Base-by-base conservation (phyloP, 1,284 basidiomycete species). In the Waitea zeae region DNA sequence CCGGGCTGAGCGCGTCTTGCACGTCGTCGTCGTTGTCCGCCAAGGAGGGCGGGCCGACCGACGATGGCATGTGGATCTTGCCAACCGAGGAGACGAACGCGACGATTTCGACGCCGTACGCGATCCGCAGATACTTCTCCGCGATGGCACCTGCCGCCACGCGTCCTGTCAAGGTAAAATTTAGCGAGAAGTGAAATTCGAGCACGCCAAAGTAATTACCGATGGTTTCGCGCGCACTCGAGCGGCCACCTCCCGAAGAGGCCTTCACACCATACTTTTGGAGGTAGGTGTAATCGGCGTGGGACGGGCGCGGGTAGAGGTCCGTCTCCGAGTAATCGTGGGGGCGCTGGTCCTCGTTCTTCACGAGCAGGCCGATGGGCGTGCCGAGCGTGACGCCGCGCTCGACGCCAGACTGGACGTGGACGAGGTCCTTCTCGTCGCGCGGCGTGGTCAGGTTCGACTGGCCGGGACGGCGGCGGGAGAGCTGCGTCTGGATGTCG, bases 311-410 rank as follows among this genome's bases (percentile, higher is more conserved):
- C 27, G 95, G 95, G 63, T 89, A 98, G 38, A 90, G 64, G 53
- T 98, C 93, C 1, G 93, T 98, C 62, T 97, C 95, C 46, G 89
- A 81, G 61, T 99, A 99, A 58, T 99, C 95, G 52, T 97, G 82
- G 14, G 95, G 95, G 30, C 95, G 70, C 52, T 99, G 95, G 56
- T 99, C 95, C 59, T 97, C 90, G 59, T 99, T 99, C 50, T 78
- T 87, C 24, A 99, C 90, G 38, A 97, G 67, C 32, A 99, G 74
- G 4, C 80, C 89, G 48, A 99, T 95, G 17, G 95, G 95, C 17
- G 95, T 98, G 36, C 95, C 95, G 24, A 99, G 75, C 1, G 95
- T 98, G 18, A 96, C 79, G 20, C 86, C 92, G 40, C 82, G 77
- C 56, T 99, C 95, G 30, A 83, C 69, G 28, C 95, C 95, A 31